Evolutionary conservation across 441 rosid genomes (phyloP).

Genomic region (Hura crepitans): DNA sequence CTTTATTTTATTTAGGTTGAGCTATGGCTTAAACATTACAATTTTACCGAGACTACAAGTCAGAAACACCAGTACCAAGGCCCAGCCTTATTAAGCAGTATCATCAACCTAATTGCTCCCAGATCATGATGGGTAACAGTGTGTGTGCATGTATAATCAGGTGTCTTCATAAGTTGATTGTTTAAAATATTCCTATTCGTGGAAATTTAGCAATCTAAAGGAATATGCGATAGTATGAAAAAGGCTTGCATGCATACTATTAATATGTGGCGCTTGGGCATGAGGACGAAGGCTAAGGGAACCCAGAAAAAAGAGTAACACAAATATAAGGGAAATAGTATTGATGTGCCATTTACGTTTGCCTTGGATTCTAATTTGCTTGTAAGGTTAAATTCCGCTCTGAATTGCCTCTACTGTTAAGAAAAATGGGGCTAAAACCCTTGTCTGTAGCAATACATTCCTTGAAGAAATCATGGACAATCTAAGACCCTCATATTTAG

Average conservation of each 20-base stretch:
- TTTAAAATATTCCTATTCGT: neutral
- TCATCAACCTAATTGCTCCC: conserved; percentile 1
- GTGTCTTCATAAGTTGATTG: neutral
- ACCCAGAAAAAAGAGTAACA: neutral
- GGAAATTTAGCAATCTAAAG: neutral
- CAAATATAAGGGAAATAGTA: no score
- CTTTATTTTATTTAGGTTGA: neutral
- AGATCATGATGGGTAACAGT: neutral
- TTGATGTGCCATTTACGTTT: no score
- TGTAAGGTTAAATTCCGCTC: no score
- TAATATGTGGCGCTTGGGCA: neutral
- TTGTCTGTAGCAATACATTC: no score
- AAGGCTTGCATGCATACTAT: neutral
- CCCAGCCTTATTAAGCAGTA: neutral
- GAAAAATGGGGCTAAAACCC: no score
- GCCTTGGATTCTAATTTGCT: no score
- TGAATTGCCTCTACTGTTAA: no score
- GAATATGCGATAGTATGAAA: no score
- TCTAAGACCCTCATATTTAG: no score
- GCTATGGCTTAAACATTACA: neutral
- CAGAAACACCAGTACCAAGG: neutral
- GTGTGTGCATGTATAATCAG: neutral
- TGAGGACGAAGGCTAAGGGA: neutral
- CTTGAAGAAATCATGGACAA: no score
- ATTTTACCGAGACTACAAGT: neutral